Evolutionary conservation across 2,329 filamentous ascomycete species (phyloP), one percentile per base, ranked within the genome.

Genomic region (Claviceps arundinis): DNA sequence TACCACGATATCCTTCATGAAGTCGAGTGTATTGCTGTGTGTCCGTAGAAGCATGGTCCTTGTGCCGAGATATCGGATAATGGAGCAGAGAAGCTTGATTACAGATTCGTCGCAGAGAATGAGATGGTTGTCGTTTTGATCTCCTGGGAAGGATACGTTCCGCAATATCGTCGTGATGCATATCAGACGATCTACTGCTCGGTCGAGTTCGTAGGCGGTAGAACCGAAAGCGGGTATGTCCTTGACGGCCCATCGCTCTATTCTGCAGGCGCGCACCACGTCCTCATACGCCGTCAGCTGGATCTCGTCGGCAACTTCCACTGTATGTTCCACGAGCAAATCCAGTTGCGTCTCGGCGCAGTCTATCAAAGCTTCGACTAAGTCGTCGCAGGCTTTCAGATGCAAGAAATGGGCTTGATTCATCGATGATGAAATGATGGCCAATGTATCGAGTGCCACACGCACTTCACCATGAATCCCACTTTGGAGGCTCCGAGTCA

Each of bases 1-100:
- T 16, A 89, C 84, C 53, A 97, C 81, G 34, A 89, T 74, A 65
- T 98, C 93, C 69, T 98, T 98, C 87, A 96, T 95, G 61, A 97
- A 91, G 67, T 98, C 93, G 58, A 96, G 73, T 0, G 87, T 93
- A 67, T 96, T 95, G 62, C 79, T 75, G 58, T 93, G 79, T 3
- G 83, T 88, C 41, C 89, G 82, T 43, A 97, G 71, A 34, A 97
- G 77, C 76, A 91, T 87, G 59, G 89, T 89, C 14, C 89, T 84
- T 4, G 90, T 96, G 34, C 91, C 93, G 14, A 97, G 75, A 58
- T 93, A 87, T 54, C 89, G 78, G 56, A 97, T 89, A 4, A 90
- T 80, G 46, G 83, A 83, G 53, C 88, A 89, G 8, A 96, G 71
- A 61, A 96, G 89, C 59, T 87, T 89, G 61, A 96, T 77, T 17